A percentile compares a stretch with the other conserved stretches of the same genome.
phyloP scores from a whole-genome alignment of 495 filamentous ascomycete species.

The Lasiosphaeria miniovina region DNA sequence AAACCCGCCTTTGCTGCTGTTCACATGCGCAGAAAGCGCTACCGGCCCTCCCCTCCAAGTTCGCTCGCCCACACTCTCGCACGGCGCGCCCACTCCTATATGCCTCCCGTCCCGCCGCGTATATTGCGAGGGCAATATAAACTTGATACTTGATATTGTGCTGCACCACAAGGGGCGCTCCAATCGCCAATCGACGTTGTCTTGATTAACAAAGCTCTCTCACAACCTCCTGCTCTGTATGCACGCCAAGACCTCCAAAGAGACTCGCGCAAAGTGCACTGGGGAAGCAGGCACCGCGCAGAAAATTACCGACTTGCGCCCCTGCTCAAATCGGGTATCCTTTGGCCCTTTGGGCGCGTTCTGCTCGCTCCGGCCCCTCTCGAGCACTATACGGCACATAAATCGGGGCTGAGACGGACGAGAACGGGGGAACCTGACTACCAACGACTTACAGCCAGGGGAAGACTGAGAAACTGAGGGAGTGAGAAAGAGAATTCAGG shows the following conservation, averaged over 20 bases:
- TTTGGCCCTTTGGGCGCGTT: conserved; percentile 35
- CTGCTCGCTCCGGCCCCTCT: conserved; percentile 31
- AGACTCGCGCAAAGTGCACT: conserved; percentile 26
- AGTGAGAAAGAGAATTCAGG: no score
- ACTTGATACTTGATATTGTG: conserved; percentile 37
- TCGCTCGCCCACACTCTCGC: conserved; percentile 13
- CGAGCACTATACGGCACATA: conserved; percentile 39
- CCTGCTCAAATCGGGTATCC: conserved; percentile 35
- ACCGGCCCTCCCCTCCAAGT: conserved; percentile 10
- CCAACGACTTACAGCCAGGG: no score
- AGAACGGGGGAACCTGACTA: conserved; percentile 2
- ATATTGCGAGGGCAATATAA: conserved; percentile 41
- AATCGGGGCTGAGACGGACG: conserved; percentile 20
- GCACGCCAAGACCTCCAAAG: conserved; percentile 35
- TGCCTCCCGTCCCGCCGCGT: conserved; percentile 37
- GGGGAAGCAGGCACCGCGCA: conserved; percentile 33
- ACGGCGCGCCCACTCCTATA: conserved; percentile 18
- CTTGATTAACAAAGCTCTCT: conserved; percentile 29
- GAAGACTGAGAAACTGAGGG: no score
- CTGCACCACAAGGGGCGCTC: conserved; percentile 26
- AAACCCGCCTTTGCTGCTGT: conserved; percentile 21
- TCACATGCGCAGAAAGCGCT: conserved; percentile 9
- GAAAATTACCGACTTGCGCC: conserved; percentile 33
- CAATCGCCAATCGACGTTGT: conserved; percentile 32
- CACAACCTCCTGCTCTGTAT: conserved; percentile 30